Conservation (phyloP, 1,139 yeast species). For the Blastobotrys ciferrii region DNA sequence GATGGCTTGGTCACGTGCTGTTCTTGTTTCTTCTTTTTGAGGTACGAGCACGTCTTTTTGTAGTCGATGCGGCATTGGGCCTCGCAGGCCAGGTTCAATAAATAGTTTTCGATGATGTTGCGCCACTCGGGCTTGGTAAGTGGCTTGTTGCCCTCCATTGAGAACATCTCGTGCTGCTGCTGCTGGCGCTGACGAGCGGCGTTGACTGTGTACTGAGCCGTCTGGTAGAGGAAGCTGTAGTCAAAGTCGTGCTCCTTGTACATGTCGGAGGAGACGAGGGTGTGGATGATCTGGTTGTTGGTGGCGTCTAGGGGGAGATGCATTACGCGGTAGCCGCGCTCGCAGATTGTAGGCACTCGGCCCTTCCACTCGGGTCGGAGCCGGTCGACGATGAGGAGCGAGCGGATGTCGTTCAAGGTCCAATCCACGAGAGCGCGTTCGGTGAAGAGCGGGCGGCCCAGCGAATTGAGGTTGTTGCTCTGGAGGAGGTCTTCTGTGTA, state of each 20-base stretch:
- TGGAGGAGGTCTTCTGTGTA: constrained; percentile 49
- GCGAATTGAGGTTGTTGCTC: constrained; percentile 40
- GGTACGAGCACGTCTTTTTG: constrained; percentile 45
- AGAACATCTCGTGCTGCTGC: too few species aligned
- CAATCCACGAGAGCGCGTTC: constrained; percentile 60
- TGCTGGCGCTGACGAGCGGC: constrained; percentile 47
- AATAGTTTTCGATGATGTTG: constrained; percentile 62
- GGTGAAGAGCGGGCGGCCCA: constrained; percentile 61
- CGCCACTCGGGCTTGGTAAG: constrained; percentile 59
- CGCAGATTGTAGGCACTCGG: constrained; percentile 46
- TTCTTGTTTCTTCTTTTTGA: constrained; percentile 41
- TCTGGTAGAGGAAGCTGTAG: constrained; percentile 48
- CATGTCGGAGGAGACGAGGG: constrained; percentile 53
- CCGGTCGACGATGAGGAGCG: constrained; percentile 52
- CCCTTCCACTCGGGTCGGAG: constrained; percentile 54
- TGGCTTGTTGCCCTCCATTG: constrained; percentile 9
- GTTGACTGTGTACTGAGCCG: constrained; percentile 58
- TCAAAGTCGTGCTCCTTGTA: constrained; percentile 59
- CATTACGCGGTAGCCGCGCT: constrained; percentile 42
- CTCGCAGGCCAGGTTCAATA: constrained; percentile 63
- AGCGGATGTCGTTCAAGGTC: constrained; percentile 63
- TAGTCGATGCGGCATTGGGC: constrained; percentile 65
- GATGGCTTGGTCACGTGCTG: constrained; percentile 22
- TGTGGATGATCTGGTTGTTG: constrained; percentile 48
- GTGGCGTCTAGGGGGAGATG: constrained; percentile 50